These are phyloP conservation scores for Beauveria bassiana DNA, from an alignment of 2,329 filamentous ascomycete species.

Conservation along the genomic window DNA sequence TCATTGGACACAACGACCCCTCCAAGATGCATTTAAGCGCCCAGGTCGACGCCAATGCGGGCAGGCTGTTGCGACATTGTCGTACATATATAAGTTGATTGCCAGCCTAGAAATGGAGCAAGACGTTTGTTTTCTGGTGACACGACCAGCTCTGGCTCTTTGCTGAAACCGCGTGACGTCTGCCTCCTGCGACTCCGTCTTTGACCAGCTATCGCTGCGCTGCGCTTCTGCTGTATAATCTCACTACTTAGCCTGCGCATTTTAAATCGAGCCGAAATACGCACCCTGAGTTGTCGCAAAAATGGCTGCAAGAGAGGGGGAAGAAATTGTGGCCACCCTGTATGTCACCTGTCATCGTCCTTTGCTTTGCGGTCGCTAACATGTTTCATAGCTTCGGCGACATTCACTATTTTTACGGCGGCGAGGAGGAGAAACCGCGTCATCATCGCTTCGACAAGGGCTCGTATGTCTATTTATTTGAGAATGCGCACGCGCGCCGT, in stretches of 20 bases:
- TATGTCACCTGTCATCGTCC: conserved; percentile 24
- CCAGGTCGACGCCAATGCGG: conserved; percentile 19
- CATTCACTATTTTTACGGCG: conserved; percentile 69
- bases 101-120: conserved; percentile 15
- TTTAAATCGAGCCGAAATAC: neutral
- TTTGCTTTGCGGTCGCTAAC: neutral
- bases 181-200: neutral
- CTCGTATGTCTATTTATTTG: conserved; percentile 74
- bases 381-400: conserved; percentile 57
- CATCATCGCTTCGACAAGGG: conserved; percentile 76
- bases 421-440: conserved; percentile 57
- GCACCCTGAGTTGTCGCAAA: conserved; percentile 11
- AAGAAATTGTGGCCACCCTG: conserved; percentile 45
- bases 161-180: neutral
- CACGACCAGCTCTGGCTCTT: neutral
- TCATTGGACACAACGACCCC: conserved; percentile 13
- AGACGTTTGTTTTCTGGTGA: neutral
- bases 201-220: neutral
- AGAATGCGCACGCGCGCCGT: conserved; percentile 58
- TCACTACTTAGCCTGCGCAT: neutral
- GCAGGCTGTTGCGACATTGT: neutral
- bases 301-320: conserved; percentile 40
- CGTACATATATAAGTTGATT: conserved; percentile 3
- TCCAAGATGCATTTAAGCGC: conserved; percentile 21
- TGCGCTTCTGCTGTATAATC: neutral